phyloP scores from a whole-genome alignment of 169 alveolate genomes.

The Fabrea salina region DNA sequence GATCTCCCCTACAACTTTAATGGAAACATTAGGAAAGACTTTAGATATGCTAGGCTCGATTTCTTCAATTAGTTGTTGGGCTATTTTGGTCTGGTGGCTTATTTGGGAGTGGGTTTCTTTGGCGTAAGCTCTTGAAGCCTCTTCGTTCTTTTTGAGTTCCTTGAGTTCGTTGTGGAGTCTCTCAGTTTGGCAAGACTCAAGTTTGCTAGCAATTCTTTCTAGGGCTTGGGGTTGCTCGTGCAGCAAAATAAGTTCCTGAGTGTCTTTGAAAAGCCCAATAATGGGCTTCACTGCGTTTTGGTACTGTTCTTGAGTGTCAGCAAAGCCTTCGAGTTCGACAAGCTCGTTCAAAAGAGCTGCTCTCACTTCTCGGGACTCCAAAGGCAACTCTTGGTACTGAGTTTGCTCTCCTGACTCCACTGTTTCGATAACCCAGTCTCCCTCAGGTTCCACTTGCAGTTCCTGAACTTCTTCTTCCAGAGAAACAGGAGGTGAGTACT shows the following conservation, averaged over 20 bases:
- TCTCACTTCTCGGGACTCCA: background rate
- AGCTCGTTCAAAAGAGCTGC: background rate
- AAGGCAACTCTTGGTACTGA: background rate
- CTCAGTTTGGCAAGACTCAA: background rate
- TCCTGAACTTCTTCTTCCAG: background rate
- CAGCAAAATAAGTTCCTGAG: background rate
- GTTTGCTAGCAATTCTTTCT: background rate
- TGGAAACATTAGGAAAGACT: slow-evolving; percentile 6
- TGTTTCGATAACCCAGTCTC: slow-evolving; percentile 10
- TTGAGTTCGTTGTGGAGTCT: background rate
- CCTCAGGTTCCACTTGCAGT: background rate
- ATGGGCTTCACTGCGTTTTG: background rate
- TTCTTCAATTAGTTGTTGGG: background rate
- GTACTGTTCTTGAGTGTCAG: background rate
- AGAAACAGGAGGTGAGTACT: background rate
- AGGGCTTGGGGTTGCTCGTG: slow-evolving; percentile 10
- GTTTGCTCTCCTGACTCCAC: background rate
- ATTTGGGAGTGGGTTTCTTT: background rate
- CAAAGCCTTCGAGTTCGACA: slow-evolving; percentile 5
- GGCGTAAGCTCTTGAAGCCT: background rate
- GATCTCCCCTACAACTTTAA: slow-evolving; percentile 6
- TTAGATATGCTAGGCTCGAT: background rate
- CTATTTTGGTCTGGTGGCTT: background rate
- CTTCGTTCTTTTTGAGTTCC: background rate
- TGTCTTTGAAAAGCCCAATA: background rate